Evolutionary conservation across 495 filamentous ascomycete species (phyloP).

Genomic region (Aspergillus sclerotiicarbonarius): DNA sequence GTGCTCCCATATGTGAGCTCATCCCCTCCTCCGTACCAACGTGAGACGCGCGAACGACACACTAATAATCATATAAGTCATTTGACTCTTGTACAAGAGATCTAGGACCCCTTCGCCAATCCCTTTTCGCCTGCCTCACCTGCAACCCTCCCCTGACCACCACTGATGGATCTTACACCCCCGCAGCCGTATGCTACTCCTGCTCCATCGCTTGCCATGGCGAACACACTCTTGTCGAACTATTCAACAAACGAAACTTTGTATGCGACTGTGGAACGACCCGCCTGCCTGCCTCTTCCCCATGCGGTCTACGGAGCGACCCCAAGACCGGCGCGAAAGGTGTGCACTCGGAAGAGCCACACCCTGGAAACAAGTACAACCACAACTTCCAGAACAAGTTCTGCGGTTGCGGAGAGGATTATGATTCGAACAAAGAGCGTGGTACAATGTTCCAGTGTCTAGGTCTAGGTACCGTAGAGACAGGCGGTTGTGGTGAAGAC

Average conservation of each 20-base stretch:
- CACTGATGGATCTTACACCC: slow-evolving; percentile 58
- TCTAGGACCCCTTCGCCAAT: slow-evolving; percentile 82
- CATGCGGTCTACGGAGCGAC: slow-evolving; percentile 77
- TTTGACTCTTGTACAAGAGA: slow-evolving; percentile 90
- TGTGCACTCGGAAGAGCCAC: slow-evolving; percentile 70
- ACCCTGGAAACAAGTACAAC: slow-evolving; percentile 80
- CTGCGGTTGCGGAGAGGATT: slow-evolving; percentile 84
- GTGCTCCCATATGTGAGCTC: slow-evolving; percentile 78
- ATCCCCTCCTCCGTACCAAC: slow-evolving; percentile 11
- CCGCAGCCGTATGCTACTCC: slow-evolving; percentile 90
- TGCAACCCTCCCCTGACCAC: slow-evolving; percentile 78
- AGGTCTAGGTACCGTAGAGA: slow-evolving; percentile 73
- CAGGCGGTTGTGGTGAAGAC: slow-evolving; percentile 93
- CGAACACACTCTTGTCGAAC: slow-evolving; percentile 90
- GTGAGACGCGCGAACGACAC: neutral
- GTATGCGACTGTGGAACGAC: slow-evolving; percentile 96
- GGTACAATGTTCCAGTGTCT: slow-evolving; percentile 99
- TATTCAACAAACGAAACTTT: slow-evolving; percentile 93
- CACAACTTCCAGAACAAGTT: slow-evolving; percentile 93
- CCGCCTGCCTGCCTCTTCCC: slow-evolving; percentile 63
- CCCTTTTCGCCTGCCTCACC: slow-evolving; percentile 84
- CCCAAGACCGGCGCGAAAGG: slow-evolving; percentile 70
- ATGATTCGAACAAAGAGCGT: slow-evolving; percentile 80
- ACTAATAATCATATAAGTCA: slow-evolving; percentile 49
- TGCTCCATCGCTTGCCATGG: slow-evolving; percentile 97